Conservation (phyloP, 2,329 filamentous ascomycete genomes). For the Onygenales sp. region DNA sequence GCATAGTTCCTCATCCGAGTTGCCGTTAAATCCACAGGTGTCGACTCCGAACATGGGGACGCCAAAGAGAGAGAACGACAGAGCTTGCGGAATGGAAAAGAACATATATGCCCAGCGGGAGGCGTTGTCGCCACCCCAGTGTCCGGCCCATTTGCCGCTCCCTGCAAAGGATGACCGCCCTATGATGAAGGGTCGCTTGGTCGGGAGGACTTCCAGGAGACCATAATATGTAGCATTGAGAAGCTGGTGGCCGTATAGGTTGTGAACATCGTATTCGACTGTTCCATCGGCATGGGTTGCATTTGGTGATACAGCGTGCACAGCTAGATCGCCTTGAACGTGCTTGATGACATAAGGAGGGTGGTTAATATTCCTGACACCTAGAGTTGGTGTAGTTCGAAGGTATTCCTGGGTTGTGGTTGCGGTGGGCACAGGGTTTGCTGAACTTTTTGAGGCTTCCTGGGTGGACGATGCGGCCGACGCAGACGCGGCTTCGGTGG, state of each 20-base stretch:
- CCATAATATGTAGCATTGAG: slow-evolving; percentile 68
- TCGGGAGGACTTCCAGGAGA: slow-evolving; percentile 53
- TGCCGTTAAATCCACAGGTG: slow-evolving; percentile 61
- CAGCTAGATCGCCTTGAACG: slow-evolving; percentile 55
- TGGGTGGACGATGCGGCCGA: slow-evolving; percentile 47
- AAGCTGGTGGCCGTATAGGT: slow-evolving; percentile 65
- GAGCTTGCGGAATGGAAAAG: slow-evolving; percentile 66
- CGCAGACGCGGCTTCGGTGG: slow-evolving; percentile 55
- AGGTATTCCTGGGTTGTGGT: slow-evolving; percentile 33
- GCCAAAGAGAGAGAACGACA: slow-evolving; percentile 64
- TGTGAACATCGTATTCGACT: slow-evolving; percentile 75
- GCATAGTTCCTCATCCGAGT: slow-evolving; percentile 60
- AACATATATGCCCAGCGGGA: slow-evolving; percentile 65
- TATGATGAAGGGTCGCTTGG: slow-evolving; percentile 73
- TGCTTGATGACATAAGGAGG: slow-evolving; percentile 72
- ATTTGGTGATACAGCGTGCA: slow-evolving; percentile 66
- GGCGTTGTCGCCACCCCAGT: slow-evolving; percentile 73
- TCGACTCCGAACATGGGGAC: slow-evolving; percentile 70
- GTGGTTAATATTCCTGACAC: slow-evolving; percentile 57
- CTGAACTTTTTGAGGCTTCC: slow-evolving; percentile 31
- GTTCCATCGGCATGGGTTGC: slow-evolving; percentile 66
- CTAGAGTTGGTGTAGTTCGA: slow-evolving; percentile 52
- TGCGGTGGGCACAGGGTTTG: slow-evolving; percentile 24
- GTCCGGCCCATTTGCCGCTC: slow-evolving; percentile 64
- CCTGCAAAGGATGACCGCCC: slow-evolving; percentile 73